Percentiles rank a stretch among this genome's conserved stretches.
These are phyloP conservation scores for Ganoderma sinense DNA, from an alignment of 1,284 basidiomycete genomes.

Conservation along the genomic window DNA sequence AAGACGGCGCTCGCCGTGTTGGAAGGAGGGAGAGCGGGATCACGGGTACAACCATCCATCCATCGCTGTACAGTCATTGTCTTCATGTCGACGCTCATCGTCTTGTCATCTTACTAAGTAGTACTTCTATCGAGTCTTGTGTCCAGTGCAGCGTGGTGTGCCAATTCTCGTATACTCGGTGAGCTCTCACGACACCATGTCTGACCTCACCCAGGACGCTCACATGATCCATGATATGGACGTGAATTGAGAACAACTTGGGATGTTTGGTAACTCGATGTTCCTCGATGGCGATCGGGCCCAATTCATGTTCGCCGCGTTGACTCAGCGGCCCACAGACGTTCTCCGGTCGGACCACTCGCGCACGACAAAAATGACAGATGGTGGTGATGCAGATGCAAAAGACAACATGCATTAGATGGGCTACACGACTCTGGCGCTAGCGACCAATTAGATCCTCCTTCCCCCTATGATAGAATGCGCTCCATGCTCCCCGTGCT, in stretches of 20 bases:
- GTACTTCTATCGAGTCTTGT: background rate
- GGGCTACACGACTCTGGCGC: slow-evolving; percentile 21
- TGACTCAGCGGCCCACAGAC: background rate
- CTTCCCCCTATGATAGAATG: slow-evolving; percentile 19
- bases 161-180: background rate
- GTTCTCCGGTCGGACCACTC: background rate
- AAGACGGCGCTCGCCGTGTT: background rate
- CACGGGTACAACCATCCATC: background rate
- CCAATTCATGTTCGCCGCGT: background rate
- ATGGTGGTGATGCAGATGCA: background rate
- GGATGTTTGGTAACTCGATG: too few relatives aligned
- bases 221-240: background rate
- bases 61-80: background rate
- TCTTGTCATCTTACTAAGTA: background rate
- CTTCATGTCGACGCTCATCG: background rate
- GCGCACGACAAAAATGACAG: background rate
- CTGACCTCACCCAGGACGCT: background rate
- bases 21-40: background rate
- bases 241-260: background rate
- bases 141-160: background rate
- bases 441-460: slow-evolving; percentile 19
- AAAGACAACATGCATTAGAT: slow-evolving; percentile 22
- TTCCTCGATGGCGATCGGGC: too few relatives aligned
- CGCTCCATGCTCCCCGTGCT: background rate
- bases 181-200: background rate